Conservation (phyloP, 176 grass and related monocot species). For the Eremochloa ophiuroides region DNA sequence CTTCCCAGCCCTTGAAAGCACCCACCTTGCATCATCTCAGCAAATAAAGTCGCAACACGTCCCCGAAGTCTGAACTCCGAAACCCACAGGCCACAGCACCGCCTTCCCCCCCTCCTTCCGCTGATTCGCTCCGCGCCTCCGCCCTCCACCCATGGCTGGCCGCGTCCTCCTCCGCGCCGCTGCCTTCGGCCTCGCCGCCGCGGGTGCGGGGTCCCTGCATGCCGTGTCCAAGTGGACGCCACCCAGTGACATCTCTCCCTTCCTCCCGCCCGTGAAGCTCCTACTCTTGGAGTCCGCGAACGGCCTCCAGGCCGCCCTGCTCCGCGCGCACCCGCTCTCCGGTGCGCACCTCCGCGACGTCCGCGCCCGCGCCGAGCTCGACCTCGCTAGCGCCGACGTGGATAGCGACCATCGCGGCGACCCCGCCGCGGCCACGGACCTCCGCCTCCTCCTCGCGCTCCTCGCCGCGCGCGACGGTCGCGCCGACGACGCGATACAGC, state of each 20-base stretch:
- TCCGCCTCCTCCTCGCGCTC: constrained; percentile 33
- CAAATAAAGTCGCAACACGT: too few relatives aligned
- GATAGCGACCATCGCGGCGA: not conserved
- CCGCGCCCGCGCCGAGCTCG: constrained; percentile 1
- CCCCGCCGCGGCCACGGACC: not conserved
- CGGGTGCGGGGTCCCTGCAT: not conserved
- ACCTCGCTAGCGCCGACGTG: not conserved
- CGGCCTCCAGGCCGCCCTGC: constrained; percentile 10
- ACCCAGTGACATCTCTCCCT: not conserved
- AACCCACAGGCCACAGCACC: too few relatives aligned
- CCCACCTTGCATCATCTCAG: too few relatives aligned
- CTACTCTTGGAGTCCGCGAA: not conserved
- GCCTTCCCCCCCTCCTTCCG: too few relatives aligned
- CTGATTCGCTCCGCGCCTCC: not conserved
- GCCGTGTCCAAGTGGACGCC: not conserved
- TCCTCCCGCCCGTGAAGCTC: not conserved
- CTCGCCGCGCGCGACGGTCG: constrained; percentile 15
- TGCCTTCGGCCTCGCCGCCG: constrained; percentile 12
- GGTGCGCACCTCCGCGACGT: constrained; percentile 5
- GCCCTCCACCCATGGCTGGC: not conserved
- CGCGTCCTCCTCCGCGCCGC: constrained; percentile 21
- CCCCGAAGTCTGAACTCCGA: too few relatives aligned
- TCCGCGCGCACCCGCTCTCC: not conserved
- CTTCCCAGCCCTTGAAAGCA: too few relatives aligned
- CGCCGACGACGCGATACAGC: not conserved